A percentile compares a stretch with the other conserved stretches of the same genome.
Conservation (phyloP, 2,329 filamentous ascomycete species). For the Pestalotiopsis sp. region DNA sequence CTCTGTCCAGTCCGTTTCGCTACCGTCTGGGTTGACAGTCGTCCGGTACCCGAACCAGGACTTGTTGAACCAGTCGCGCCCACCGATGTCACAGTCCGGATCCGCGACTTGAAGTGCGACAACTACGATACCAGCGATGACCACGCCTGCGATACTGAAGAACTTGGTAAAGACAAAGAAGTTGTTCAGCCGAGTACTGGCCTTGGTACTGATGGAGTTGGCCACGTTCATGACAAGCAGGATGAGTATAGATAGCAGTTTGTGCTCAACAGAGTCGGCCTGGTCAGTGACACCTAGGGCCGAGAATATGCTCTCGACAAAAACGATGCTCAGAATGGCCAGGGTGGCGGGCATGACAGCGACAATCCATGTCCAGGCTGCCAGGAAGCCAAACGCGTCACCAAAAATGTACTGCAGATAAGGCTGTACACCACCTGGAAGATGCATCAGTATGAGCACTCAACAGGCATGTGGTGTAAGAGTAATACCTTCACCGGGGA, state of each 20-base stretch:
- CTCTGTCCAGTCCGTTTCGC: constrained; percentile 47
- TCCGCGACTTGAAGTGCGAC: constrained; percentile 41
- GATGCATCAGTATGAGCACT: constrained; percentile 10
- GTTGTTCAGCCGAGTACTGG: constrained; percentile 56
- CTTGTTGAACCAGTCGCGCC: constrained; percentile 53
- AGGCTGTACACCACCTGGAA: constrained; percentile 60
- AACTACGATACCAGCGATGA: constrained; percentile 51
- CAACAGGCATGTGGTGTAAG: background rate
- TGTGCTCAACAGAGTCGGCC: constrained; percentile 46
- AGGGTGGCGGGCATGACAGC: constrained; percentile 67
- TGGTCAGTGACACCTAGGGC: constrained; percentile 49
- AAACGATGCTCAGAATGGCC: constrained; percentile 66
- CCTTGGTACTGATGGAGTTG: constrained; percentile 59
- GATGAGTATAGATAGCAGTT: constrained; percentile 52
- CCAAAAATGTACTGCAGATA: constrained; percentile 65
- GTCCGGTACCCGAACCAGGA: constrained; percentile 58
- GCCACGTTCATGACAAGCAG: constrained; percentile 49
- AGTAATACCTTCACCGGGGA: constrained; percentile 58
- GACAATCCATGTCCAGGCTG: constrained; percentile 68
- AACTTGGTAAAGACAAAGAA: constrained; percentile 61
- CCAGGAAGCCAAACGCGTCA: constrained; percentile 62
- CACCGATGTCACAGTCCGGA: constrained; percentile 42
- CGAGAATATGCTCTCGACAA: constrained; percentile 62
- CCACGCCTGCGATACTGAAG: constrained; percentile 47
- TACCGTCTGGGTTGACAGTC: constrained; percentile 52